These are phyloP conservation scores for Geotrichum siamense DNA, from an alignment of 1,139 yeast genomes.

Conservation along the genomic window DNA sequence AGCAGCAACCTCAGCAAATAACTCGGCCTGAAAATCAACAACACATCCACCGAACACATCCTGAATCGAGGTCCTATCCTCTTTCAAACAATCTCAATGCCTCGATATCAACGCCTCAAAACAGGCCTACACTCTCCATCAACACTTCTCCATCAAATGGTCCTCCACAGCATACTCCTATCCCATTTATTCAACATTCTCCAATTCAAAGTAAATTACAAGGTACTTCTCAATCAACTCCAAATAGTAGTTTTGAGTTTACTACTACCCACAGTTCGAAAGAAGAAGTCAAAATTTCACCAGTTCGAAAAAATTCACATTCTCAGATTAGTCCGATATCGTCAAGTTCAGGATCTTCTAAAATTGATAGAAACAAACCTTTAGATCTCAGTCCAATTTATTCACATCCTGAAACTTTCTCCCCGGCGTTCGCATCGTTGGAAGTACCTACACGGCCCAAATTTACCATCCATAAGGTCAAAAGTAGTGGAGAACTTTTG, in stretches of 20 bases:
- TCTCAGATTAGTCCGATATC: background rate
- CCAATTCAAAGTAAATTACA: too few relatives aligned
- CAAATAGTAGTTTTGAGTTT: background rate
- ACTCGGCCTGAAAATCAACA: background rate
- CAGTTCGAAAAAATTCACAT: background rate
- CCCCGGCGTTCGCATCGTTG: too few relatives aligned
- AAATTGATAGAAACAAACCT: background rate
- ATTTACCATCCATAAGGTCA: background rate
- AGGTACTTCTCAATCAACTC: background rate
- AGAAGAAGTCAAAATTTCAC: background rate
- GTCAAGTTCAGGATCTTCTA: background rate
- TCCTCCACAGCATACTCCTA: background rate
- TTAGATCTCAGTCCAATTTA: conserved; percentile 1
- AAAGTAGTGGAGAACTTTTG: background rate
- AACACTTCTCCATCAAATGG: background rate
- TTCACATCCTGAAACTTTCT: background rate
- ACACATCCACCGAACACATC: background rate
- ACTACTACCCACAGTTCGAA: background rate
- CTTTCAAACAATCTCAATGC: too few relatives aligned
- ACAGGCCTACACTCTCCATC: background rate
- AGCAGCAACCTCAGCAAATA: background rate
- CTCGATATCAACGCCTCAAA: background rate
- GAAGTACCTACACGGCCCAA: background rate
- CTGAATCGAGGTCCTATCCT: too few relatives aligned
- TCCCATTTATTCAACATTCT: too few relatives aligned